These are phyloP conservation scores for Marasmius fiardii DNA, from an alignment of 1,284 basidiomycete genomes.

Conservation along the genomic window DNA sequence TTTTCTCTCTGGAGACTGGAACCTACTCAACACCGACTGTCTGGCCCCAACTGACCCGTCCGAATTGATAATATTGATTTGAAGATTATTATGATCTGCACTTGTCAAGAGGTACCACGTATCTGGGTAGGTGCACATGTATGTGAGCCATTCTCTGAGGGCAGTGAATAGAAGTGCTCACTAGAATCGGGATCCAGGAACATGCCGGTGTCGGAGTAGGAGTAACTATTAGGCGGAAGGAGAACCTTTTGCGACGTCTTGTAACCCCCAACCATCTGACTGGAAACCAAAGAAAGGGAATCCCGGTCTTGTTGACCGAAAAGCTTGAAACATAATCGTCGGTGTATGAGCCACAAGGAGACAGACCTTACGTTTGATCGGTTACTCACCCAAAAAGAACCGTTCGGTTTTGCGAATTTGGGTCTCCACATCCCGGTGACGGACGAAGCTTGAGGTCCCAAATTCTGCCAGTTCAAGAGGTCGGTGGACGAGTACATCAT, in stretches of 20 bases:
- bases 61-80: constrained; percentile 15
- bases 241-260: neutral
- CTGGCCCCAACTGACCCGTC: constrained; percentile 8
- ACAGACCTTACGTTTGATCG: too few relatives aligned
- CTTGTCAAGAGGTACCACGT: constrained; percentile 13
- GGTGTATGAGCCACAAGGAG: neutral
- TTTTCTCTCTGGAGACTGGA: neutral
- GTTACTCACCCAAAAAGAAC: neutral
- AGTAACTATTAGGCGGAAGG: constrained; percentile 13
- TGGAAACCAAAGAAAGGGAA: neutral
- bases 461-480: neutral
- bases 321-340: neutral
- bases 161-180: neutral
- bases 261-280: neutral
- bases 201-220: constrained; percentile 16
- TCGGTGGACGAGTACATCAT: neutral
- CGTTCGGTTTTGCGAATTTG: neutral
- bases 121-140: too few relatives aligned
- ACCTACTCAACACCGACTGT: constrained; percentile 12
- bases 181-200: constrained; percentile 14
- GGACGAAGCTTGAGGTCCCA: neutral
- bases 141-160: neutral
- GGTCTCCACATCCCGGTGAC: neutral
- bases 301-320: neutral
- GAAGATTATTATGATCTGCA: constrained; percentile 17